Evolutionary conservation across 2,329 filamentous ascomycete species (phyloP).

Genomic region (Sporothrix euskadiensis): DNA sequence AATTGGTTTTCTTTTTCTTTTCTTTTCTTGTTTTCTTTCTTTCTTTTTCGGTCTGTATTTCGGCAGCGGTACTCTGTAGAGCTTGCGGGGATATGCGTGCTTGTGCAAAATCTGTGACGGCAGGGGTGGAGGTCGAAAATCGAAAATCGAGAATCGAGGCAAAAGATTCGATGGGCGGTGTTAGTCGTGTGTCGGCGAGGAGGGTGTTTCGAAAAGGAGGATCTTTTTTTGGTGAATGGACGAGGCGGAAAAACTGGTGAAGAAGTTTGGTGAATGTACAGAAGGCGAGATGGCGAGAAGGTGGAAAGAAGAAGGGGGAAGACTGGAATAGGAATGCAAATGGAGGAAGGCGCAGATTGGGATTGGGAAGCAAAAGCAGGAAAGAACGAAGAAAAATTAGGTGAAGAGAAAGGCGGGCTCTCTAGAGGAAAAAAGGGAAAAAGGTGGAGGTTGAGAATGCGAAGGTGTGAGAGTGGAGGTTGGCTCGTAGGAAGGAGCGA

Average conservation of each 20-base stretch:
- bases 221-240: background rate
- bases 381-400: constrained; percentile 17
- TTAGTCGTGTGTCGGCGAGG: background rate
- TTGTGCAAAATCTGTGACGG: constrained; percentile 5
- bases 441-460: constrained; percentile 24
- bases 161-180: constrained; percentile 4
- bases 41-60: background rate
- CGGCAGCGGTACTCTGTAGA: no score
- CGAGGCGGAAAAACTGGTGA: background rate
- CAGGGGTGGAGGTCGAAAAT: constrained; percentile 4
- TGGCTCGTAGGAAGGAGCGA: constrained; percentile 20
- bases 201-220: background rate
- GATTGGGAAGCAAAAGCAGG: background rate
- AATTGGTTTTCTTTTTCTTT: background rate
- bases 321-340: constrained; percentile 12
- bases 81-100: background rate
- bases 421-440: constrained; percentile 19
- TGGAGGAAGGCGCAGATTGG: constrained; percentile 11
- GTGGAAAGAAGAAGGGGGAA: constrained; percentile 5
- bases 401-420: constrained; percentile 11
- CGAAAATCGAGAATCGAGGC: background rate
- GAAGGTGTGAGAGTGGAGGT: constrained; percentile 17
- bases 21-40: no score
- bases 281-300: background rate
- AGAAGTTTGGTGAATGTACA: background rate